Base-by-base conservation (phyloP, 495 filamentous ascomycete genomes). In the Polyplosphaeria fusca region DNA sequence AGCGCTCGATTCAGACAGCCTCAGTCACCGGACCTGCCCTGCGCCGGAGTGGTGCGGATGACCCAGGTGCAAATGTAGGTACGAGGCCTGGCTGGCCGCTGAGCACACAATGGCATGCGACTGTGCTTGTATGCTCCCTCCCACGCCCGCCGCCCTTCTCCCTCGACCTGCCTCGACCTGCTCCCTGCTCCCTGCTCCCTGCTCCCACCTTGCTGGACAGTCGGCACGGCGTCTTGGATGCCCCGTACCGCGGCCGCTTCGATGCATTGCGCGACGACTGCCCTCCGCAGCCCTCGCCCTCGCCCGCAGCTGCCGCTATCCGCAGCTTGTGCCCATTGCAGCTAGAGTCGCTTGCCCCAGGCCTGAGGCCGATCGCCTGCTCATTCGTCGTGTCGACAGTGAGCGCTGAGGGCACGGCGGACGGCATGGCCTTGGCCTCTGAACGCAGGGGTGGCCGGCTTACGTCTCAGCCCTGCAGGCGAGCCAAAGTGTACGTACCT, bases 401-500 rank as follows among this genome's bases (percentile, higher is more conserved):
- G 45, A 39, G 28, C 18, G 26, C 5, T 19, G 5, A n/a, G 16
- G 30, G 37, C 16, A 2, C 4, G 4, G 23, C 16, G 22, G 9
- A 45, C 59, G 26, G 32, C 47, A 47, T 52, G 59, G 41, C 59
- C 47, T 62, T 56, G 44, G 23, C 43, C 28, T 38, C 13, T 63
- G 54, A 44, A 58, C 41, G 48, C 48, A 59, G 60, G 60, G 48
- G 39, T 19, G 40, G 44, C 48, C 54, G 54, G 43, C 54, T 55
- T 51, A 55, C 44, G 58, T 61, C 46, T 64, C 61, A 64, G 61
- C 61, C 61, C 61, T 64, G 61, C 55, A 55, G 61, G 42, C 47
- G 54, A 42, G 30, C 54, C 22, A 43, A 52, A 58, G 41, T 13
- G 48, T 53, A 48, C 49, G 42, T 46, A 53, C 39, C 30, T 35